phyloP scores from a whole-genome alignment of 2,329 filamentous ascomycete species.

The Furcasterigmium sp. region DNA sequence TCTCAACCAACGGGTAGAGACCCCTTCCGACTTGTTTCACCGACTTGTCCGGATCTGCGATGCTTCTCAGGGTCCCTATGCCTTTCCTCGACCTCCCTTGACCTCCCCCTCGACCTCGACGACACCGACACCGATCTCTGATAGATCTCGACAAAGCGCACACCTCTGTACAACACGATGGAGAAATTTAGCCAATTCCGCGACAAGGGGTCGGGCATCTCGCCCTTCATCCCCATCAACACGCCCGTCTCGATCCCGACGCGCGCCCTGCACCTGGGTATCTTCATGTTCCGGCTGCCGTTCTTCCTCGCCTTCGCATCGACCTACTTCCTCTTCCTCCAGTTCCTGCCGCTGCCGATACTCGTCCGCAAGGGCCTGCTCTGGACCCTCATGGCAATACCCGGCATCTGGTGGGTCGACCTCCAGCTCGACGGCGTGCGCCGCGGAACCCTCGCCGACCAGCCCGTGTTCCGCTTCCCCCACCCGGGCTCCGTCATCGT shows the following conservation, averaged over 20 bases:
- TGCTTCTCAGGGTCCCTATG: no score
- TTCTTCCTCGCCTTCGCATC: conserved; percentile 64
- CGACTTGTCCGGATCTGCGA: no score
- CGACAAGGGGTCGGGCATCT: conserved; percentile 90
- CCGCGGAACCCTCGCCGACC: conserved; percentile 77
- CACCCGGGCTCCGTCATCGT: conserved; percentile 78
- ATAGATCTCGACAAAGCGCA: background rate
- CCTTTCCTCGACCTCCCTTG: no score
- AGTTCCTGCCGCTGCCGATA: conserved; percentile 66
- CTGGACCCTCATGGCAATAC: conserved; percentile 82
- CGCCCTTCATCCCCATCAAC: conserved; percentile 84
- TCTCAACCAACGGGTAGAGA: no score
- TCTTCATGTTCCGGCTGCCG: conserved; percentile 79
- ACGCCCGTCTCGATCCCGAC: conserved; percentile 59
- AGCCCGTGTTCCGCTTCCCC: conserved; percentile 69
- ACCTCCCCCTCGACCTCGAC: no score
- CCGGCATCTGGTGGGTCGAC: conserved; percentile 97
- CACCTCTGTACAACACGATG: conserved; percentile 47
- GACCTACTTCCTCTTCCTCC: conserved; percentile 75
- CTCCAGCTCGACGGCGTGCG: conserved; percentile 96
- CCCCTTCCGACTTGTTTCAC: no score
- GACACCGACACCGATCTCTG: background rate
- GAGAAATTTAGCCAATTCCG: conserved; percentile 94
- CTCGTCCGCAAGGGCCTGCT: conserved; percentile 73
- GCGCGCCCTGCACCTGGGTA: conserved; percentile 58